Evolutionary conservation across 2,329 filamentous ascomycete species (phyloP).

Genomic region (Talaromyces marneffei): DNA sequence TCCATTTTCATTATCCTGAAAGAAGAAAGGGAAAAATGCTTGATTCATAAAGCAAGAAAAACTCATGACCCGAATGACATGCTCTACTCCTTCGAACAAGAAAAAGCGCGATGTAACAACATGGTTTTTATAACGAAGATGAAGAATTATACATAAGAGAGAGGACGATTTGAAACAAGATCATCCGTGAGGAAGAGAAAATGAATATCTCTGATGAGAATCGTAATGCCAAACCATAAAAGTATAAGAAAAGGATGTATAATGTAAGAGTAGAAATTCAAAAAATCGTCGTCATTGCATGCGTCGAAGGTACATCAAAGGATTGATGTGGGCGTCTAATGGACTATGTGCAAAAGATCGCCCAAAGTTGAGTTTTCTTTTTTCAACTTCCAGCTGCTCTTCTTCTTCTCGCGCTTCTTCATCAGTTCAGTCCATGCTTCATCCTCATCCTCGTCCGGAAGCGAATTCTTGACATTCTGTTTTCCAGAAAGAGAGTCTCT

Average conservation of each 20-base stretch:
- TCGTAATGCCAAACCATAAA: not conserved
- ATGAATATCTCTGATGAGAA: not conserved
- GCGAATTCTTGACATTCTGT: constrained; percentile 15
- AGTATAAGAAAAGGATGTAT: not conserved
- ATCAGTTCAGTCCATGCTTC: constrained; percentile 48
- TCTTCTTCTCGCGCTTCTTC: constrained; percentile 46
- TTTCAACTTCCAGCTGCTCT: constrained; percentile 43
- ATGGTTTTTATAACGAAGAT: not conserved
- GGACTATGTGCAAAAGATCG: constrained; percentile 34
- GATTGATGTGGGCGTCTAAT: not conserved
- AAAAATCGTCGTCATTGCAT: not conserved
- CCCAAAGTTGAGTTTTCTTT: constrained; percentile 32
- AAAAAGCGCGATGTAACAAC: not conserved
- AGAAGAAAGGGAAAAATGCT: not conserved
- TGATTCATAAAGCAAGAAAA: constrained; percentile 2
- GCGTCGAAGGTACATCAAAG: not conserved
- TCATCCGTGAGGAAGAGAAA: not conserved
- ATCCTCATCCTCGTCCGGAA: constrained; percentile 45
- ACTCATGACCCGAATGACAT: constrained; percentile 4
- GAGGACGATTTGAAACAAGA: not conserved
- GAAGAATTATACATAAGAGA: constrained; percentile 5
- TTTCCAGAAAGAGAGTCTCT: constrained; percentile 17
- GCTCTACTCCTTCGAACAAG: constrained; percentile 4
- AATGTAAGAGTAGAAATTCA: not conserved
- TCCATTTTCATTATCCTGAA: constrained; percentile 3